Base-by-base conservation (phyloP, 225 moss, liverwort and hornwort genomes). In the Neckera pumila region DNA sequence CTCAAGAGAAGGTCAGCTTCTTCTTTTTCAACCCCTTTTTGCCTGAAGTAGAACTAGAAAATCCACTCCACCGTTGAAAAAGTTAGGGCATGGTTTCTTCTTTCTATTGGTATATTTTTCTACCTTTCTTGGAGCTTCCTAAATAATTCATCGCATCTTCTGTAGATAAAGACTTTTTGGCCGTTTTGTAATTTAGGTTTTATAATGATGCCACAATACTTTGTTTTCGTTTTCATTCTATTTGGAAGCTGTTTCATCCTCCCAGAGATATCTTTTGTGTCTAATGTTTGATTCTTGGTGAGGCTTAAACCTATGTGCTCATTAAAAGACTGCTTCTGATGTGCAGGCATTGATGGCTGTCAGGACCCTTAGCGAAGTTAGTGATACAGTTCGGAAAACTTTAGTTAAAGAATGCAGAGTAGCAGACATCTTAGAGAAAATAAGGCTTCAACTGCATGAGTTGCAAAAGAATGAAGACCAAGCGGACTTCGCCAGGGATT, bases 261-360 rank as follows among this genome's bases (percentile, higher is more conserved):
- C 65, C 57, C 31, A 57, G 57, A 51, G 54, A 63, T 57, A 59
- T 61, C 22, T 86, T 42, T 58, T 69, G 19, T 65, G 74, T 54
- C 14, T 47, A 12, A 2, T 69, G 69, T 89, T 80, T 49, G n/a
- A 85, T 76, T 18, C 19, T 19, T 60, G 15, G 45, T 36, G 45
- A 36, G 27, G 33, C 86, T 61, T 31, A 36, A n/a, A 36, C 28
- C 2, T 42, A 51, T 12, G 17, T 79, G 21, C 72, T 86, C 64
- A 89, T 73, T 40, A 40, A 22, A 17, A 64, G 38, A 69, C 40
- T 74, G 45, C 49, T 87, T 76, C 19, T 57, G 87, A 47, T 91
- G 73, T 92, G 94, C 93, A 98, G 98, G 97, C 97, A 78, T 88
- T 98, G 89, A 94, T 95, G 91, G 97, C 98, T 67, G 87, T 98